Evolutionary conservation across 2,329 filamentous ascomycete species (phyloP).

Genomic region (Colletotrichum orbiculare): DNA sequence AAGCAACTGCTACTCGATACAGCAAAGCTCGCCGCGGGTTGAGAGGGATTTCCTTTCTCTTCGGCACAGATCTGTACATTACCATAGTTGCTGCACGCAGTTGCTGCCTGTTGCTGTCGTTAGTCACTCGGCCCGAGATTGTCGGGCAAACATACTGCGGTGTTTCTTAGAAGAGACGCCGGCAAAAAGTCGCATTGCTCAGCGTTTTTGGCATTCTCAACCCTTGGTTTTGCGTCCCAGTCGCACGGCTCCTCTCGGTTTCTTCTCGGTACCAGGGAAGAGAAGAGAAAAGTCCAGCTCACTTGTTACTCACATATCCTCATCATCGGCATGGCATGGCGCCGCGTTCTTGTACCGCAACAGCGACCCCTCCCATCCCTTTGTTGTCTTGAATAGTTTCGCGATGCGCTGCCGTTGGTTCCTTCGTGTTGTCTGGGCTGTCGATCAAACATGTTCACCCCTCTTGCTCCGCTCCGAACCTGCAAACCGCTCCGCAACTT

Average conservation of each 20-base stretch:
- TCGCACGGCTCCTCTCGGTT: slow-evolving; percentile 18
- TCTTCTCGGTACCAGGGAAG: background rate
- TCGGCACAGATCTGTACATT: slow-evolving; percentile 65
- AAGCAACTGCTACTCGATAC: slow-evolving; percentile 49
- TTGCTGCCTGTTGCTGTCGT: slow-evolving; percentile 51
- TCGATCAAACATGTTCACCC: slow-evolving; percentile 36
- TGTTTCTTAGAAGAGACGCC: slow-evolving; percentile 35
- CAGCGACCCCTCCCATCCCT: slow-evolving; percentile 26
- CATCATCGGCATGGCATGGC: slow-evolving; percentile 5
- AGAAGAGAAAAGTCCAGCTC: slow-evolving; percentile 5
- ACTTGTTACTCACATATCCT: background rate
- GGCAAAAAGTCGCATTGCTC: slow-evolving; percentile 40
- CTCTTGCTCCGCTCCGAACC: slow-evolving; percentile 30
- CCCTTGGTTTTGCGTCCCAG: slow-evolving; percentile 36
- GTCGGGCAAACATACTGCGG: slow-evolving; percentile 30
- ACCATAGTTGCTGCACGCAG: slow-evolving; percentile 57
- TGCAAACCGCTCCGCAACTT: slow-evolving; percentile 23
- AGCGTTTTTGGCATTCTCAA: slow-evolving; percentile 36
- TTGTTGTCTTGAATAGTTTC: slow-evolving; percentile 30
- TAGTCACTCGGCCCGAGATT: slow-evolving; percentile 36
- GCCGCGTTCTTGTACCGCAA: slow-evolving; percentile 21
- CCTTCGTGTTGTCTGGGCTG: slow-evolving; percentile 20
- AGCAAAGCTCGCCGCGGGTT: slow-evolving; percentile 50
- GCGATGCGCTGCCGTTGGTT: slow-evolving; percentile 24
- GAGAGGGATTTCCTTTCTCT: slow-evolving; percentile 48